phyloP scores from a whole-genome alignment of 495 filamentous ascomycete species.

The Filosporella fistucella region DNA sequence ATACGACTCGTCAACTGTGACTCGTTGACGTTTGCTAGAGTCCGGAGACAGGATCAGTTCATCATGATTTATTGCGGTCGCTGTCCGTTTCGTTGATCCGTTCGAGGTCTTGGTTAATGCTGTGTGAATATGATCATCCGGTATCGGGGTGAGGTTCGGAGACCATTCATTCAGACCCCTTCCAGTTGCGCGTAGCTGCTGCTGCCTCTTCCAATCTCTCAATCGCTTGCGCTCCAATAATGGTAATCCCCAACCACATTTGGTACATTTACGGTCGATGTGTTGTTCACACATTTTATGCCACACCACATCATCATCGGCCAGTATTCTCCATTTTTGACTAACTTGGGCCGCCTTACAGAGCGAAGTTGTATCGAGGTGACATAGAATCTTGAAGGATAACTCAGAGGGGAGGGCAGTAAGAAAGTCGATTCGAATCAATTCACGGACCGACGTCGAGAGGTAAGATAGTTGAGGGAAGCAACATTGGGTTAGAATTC shows the following conservation, averaged over 20 bases:
- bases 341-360: slow-evolving; percentile 97
- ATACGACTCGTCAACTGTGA: slow-evolving; percentile 15
- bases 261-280: slow-evolving; percentile 92
- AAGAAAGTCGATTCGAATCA: slow-evolving; percentile 95
- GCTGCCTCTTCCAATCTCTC: slow-evolving; percentile 80
- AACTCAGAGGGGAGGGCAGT: slow-evolving; percentile 84
- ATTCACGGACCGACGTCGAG: slow-evolving; percentile 78
- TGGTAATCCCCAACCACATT: slow-evolving; percentile 94
- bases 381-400: slow-evolving; percentile 87
- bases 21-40: slow-evolving; percentile 40
- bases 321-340: slow-evolving; percentile 76
- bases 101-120: background rate
- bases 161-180: slow-evolving; percentile 49
- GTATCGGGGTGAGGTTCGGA: slow-evolving; percentile 42
- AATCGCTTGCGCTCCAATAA: slow-evolving; percentile 83
- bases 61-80: slow-evolving; percentile 3
- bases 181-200: slow-evolving; percentile 58
- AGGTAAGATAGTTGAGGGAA: slow-evolving; percentile 95
- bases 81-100: slow-evolving; percentile 14
- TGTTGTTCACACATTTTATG: slow-evolving; percentile 99
- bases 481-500: slow-evolving; percentile 92
- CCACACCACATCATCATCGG: slow-evolving; percentile 97
- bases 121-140: slow-evolving; percentile 24
- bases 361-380: slow-evolving; percentile 90
- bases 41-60: slow-evolving; percentile 13